Percentiles rank a stretch among this genome's conserved stretches.
Evolutionary conservation across 768 basidiomycete species (phyloP).

Genomic region (Leccinum uliginosum): DNA sequence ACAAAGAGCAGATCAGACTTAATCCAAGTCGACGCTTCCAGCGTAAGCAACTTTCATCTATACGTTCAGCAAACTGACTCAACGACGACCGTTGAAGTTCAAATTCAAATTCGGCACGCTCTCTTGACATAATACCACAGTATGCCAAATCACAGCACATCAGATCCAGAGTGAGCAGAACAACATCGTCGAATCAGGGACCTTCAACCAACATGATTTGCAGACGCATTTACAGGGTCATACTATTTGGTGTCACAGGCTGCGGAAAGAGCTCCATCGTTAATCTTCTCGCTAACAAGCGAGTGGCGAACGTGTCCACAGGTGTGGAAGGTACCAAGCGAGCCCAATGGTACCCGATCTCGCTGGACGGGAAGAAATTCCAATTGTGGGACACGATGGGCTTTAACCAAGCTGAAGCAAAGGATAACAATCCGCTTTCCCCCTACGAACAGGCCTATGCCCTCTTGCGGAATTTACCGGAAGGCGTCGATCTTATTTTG

Average conservation of each 20-base stretch:
- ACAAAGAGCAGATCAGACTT: not conserved
- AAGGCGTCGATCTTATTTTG: conserved; percentile 38
- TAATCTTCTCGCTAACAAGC: conserved; percentile 25
- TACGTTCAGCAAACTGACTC: not conserved
- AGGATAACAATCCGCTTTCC: conserved; percentile 10
- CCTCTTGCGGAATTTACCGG: conserved; percentile 30
- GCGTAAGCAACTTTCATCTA: conserved; percentile 6
- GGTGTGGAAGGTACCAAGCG: conserved; percentile 31
- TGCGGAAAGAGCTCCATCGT: conserved; percentile 30
- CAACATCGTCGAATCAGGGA: not conserved
- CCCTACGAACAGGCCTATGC: conserved; percentile 29
- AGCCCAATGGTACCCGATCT: conserved; percentile 18
- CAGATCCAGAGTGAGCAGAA: conserved; percentile 14
- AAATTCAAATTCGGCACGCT: not conserved
- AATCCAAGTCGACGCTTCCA: not conserved
- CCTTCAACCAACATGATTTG: conserved; percentile 3
- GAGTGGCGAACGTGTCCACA: conserved; percentile 27
- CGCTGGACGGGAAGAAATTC: conserved; percentile 18
- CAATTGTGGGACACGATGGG: conserved; percentile 34
- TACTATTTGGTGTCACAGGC: conserved; percentile 26
- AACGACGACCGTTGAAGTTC: not conserved
- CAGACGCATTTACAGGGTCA: conserved; percentile 23
- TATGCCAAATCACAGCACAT: not conserved
- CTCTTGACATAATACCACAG: not conserved
- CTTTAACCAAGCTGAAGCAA: conserved; percentile 24